phyloP scores from a whole-genome alignment of 2,329 filamentous ascomycete species.

The Shiraia sp. region DNA sequence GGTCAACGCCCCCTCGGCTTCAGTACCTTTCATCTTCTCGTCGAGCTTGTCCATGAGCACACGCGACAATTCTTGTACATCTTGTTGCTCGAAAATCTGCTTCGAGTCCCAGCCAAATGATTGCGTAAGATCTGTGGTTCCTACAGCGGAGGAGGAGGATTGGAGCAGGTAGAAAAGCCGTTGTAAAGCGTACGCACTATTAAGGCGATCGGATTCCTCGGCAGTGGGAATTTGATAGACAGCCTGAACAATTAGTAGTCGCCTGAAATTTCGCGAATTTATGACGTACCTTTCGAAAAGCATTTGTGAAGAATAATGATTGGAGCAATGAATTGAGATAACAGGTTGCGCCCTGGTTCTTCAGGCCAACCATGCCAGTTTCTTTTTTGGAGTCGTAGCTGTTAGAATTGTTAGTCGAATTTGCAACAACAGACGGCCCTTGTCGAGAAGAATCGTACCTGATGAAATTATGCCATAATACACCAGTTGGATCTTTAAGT shows the following conservation, averaged over 20 bases:
- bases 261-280: no score
- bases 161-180: constrained; percentile 94
- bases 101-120: constrained; percentile 98
- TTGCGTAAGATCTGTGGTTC: constrained; percentile 89
- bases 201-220: constrained; percentile 75
- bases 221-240: constrained; percentile 97
- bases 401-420: background rate
- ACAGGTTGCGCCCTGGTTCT: constrained; percentile 85
- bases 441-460: constrained; percentile 54
- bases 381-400: constrained; percentile 98
- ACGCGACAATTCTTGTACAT: constrained; percentile 93
- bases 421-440: background rate
- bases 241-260: constrained; percentile 59
- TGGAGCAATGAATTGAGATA: constrained; percentile 56
- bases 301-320: constrained; percentile 64
- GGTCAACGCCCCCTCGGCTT: constrained; percentile 83
- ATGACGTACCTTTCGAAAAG: constrained; percentile 78
- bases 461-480: constrained; percentile 87
- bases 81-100: constrained; percentile 98
- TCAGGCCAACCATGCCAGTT: constrained; percentile 93
- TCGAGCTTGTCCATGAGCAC: constrained; percentile 98
- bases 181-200: constrained; percentile 93
- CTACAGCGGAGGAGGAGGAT: constrained; percentile 79
- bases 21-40: constrained; percentile 96
- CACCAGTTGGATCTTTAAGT: constrained; percentile 84